A percentile compares a stretch with the other conserved stretches of the same genome.
Conservation (phyloP, 192 early-diverging fungal genomes). For the Helicostylum pulchrum region DNA sequence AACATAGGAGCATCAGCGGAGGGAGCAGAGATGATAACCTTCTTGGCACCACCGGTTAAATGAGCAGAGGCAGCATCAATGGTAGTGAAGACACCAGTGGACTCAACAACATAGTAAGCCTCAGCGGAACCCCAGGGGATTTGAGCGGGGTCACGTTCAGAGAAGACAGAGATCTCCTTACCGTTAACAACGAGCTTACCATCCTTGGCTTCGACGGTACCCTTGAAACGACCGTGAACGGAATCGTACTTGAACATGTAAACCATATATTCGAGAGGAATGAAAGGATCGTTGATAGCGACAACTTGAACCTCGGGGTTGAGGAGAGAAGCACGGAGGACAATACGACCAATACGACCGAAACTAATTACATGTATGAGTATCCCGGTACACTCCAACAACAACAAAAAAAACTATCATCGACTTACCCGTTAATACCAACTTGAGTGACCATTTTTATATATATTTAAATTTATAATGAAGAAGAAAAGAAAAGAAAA, state of each 20-base stretch:
- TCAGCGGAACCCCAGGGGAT: constrained; percentile 86
- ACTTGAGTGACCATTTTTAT: constrained; percentile 20
- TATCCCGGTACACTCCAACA: not conserved
- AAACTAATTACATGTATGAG: constrained; percentile 52
- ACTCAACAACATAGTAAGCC: constrained; percentile 95
- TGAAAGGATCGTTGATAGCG: constrained; percentile 97
- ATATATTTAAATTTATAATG: not conserved
- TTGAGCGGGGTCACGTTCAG: constrained; percentile 73
- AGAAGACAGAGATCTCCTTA: constrained; percentile 67
- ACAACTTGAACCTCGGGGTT: constrained; percentile 77
- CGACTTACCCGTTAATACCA: constrained; percentile 24
- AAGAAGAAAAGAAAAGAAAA: not conserved
- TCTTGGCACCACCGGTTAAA: constrained; percentile 92
- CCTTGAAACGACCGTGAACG: constrained; percentile 94
- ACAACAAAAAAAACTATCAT: not conserved
- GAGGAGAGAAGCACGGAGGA: constrained; percentile 83
- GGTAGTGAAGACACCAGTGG: constrained; percentile 97
- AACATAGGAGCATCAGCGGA: constrained; percentile 98
- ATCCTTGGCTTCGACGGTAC: constrained; percentile 72
- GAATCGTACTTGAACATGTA: constrained; percentile 99
- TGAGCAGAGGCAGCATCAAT: constrained; percentile 82
- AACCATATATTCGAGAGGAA: constrained; percentile 94
- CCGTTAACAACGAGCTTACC: constrained; percentile 92
- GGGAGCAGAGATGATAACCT: constrained; percentile 98
- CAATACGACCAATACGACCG: constrained; percentile 98